Conservation (phyloP, 441 rosid genomes). For the Populus hybrid region DNA sequence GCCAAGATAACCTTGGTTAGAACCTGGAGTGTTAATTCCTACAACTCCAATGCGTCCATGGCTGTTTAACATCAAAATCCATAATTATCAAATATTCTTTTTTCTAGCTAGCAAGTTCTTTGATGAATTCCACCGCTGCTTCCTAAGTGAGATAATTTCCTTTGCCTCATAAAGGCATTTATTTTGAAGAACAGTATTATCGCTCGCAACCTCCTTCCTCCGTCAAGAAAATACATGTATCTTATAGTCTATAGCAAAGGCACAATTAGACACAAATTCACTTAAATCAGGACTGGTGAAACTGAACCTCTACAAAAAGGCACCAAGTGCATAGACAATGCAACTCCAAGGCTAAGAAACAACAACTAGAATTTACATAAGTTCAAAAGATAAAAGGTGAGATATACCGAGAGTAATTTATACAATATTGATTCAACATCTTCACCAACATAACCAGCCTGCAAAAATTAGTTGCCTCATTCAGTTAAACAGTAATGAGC, state of each 20-base stretch:
- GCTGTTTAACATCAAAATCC: no score
- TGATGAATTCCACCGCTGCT: background rate
- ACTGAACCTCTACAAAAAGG: slow-evolving; percentile 1
- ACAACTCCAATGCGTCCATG: no score
- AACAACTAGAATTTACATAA: background rate
- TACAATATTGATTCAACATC: slow-evolving; percentile 95
- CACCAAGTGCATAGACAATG: background rate
- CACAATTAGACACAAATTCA: background rate
- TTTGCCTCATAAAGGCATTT: background rate
- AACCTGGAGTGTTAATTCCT: no score
- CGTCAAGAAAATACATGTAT: background rate
- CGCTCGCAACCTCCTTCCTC: background rate
- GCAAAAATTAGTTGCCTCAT: slow-evolving; percentile 19
- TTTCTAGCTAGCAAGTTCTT: background rate
- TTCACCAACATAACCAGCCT: slow-evolving; percentile 98
- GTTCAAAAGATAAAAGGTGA: slow-evolving; percentile 3
- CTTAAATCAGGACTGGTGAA: background rate
- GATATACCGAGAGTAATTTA: slow-evolving; percentile 70
- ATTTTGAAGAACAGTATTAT: background rate
- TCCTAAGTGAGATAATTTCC: background rate
- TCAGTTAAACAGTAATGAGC: slow-evolving; percentile 3
- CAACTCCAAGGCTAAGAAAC: slow-evolving; percentile 4
- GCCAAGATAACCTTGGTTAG: no score
- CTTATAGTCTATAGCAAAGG: background rate
- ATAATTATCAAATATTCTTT: no score